Base-by-base conservation (phyloP, 176 grass and related monocot genomes). In the Cenchrus fungigraminus region DNA sequence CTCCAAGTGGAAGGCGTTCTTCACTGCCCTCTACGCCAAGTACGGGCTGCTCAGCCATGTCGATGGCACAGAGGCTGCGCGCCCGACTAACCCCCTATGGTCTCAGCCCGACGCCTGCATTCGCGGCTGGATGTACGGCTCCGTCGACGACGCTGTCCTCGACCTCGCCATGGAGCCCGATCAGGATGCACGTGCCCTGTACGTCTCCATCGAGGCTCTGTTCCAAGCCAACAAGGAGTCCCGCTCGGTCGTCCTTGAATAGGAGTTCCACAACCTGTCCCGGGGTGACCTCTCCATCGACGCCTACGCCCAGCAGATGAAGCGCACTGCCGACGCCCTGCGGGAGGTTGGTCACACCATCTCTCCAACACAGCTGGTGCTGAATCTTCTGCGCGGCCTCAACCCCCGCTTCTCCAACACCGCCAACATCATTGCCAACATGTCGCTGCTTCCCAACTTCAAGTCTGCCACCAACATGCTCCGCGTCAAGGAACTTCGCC, bases 381-480 rank as follows among this genome's bases (percentile, higher is more conserved):
- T 77, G 2, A 60, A 77, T 1, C 74, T 77, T 3, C 1, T 77
- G 5, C 55, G 74, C 2, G 37, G 55, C 11, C 74, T 77, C 54
- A 22, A 77, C 19, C 2, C 37, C 3, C 37, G 20, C 19, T 77
- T 14, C 56, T 6, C 56, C 74, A 61, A 12, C 37, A 77, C 34
- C 3, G 8, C 37, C 34, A 34, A 61, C 9, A 40, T 45, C 74
- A 77, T 77, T 20, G 2, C 74, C 74, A 77, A 77, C 19, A 61
- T 20, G 8, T 0, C 20, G 0, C 5, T 19, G 10, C 0, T 12
- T 0, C 3, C 22, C 6, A 1, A 12, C 9, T 61, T 57, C 2
- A 61, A 22, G 58, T 44, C 59, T 3, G 0, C 56, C 4, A 5
- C 11, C 37, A 61, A 61, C 12, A 78, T 62, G 75, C 75, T 78